Evolutionary conservation across 2,329 filamentous ascomycete species (phyloP), one percentile per base, ranked within the genome.

Genomic region (Diaporthe aspalathi): DNA sequence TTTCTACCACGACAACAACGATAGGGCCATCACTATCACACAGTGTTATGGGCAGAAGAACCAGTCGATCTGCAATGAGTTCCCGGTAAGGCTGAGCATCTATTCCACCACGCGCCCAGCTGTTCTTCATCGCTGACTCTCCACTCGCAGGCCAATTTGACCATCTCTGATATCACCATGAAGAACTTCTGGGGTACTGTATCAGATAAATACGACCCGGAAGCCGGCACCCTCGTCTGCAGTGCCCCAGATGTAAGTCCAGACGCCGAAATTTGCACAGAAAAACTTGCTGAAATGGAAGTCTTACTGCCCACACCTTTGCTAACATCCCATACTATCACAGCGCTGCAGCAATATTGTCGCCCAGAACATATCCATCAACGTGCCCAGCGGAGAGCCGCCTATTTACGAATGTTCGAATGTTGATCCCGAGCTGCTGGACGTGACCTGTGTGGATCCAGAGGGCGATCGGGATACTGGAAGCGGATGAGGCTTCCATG

Each of bases 21-120:
- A 90, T 76, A 89, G 88, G 74, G 87, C 88, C 2, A 88, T 91
- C 72, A 86, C 89, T 69, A 81, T 91, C 43, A 88, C 88, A 7
- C 89, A 91, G 77, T 91, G 89, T 81, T 90, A 90, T 73, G 87
- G 88, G 0, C 74, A 76, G 63, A 76, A 71, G 57, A 76, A 76
- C 70, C 71, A 72, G 22, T 57, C 79, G 76, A 65, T 76, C 70
- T 57, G 83, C 78, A 52, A 83, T 76, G 22, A 86, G 27, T 74
- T 74, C 14, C 75, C 75, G n/a, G 75, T 76, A 49, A 45, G 72
- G 52, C 14, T 14, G 3, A 24, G 3, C 14, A 2, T 22, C 4
- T 20, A n/a, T 50, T 2, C 52, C 32, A 5, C 16, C 70, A n/a
- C 71, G 65, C 3, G 16, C 2, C 5, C 16, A 8, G 5, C 9